Evolutionary conservation across 2,329 filamentous ascomycete genomes (phyloP).

Genomic region (Fusarium tupiense): DNA sequence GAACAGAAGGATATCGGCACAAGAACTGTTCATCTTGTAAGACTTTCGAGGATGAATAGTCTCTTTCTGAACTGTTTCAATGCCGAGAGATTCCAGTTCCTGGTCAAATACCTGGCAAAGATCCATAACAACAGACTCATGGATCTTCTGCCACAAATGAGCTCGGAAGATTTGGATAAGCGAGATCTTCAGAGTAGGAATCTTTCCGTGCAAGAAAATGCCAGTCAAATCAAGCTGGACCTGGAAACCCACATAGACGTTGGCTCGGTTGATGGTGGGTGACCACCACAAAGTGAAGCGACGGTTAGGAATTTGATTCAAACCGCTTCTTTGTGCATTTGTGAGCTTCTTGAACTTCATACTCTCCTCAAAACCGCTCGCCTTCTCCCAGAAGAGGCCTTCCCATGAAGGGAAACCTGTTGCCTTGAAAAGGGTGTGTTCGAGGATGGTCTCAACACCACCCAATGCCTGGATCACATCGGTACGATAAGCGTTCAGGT

Average conservation of each 20-base stretch:
- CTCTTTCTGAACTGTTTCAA: slow-evolving; percentile 98
- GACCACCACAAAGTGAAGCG: slow-evolving; percentile 99
- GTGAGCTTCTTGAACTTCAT: slow-evolving; percentile 99
- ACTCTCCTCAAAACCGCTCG: slow-evolving; percentile 43
- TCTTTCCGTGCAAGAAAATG: slow-evolving; percentile 99
- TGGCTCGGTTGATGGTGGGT: slow-evolving; percentile 90
- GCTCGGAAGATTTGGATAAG: slow-evolving; percentile 99
- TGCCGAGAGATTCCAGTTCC: slow-evolving; percentile 92
- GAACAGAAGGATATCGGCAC: slow-evolving; percentile 95
- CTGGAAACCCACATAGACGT: slow-evolving; percentile 99
- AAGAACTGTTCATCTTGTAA: slow-evolving; percentile 99
- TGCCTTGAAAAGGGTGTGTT: slow-evolving; percentile 96
- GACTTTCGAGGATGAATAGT: slow-evolving; percentile 99
- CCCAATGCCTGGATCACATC: slow-evolving; percentile 97
- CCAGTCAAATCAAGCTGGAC: slow-evolving; percentile 97
- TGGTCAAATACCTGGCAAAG: slow-evolving; percentile 98
- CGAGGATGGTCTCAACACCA: slow-evolving; percentile 96
- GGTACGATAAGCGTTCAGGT: slow-evolving; percentile 92
- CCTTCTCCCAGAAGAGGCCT: slow-evolving; percentile 90
- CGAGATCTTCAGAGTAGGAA: slow-evolving; percentile 96
- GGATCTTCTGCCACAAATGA: slow-evolving; percentile 99
- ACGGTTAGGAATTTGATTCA: slow-evolving; percentile 98
- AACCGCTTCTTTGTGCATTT: slow-evolving; percentile 93
- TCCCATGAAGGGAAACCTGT: slow-evolving; percentile 98
- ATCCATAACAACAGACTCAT: slow-evolving; percentile 99